Conservation (phyloP, 2,329 filamentous ascomycete species). For the Cucurbitaria berberidis region DNA sequence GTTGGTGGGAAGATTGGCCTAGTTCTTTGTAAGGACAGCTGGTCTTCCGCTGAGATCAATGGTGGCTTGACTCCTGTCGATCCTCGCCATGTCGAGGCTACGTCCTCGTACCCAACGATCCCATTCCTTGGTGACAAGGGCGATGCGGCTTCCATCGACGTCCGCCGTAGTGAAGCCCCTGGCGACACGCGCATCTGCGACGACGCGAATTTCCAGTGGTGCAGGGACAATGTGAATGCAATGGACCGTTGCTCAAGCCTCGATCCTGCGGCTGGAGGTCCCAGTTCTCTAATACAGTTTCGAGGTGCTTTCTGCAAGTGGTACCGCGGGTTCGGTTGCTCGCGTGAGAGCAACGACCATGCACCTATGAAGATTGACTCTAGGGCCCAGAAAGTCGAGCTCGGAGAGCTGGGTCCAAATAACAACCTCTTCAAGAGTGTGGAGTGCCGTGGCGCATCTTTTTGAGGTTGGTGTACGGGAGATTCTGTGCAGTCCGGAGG, state of each 20-base stretch:
- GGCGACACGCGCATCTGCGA: not conserved
- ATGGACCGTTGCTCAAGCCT: slow-evolving; percentile 2
- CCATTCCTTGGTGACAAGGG: too few relatives aligned
- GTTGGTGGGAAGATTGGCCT: not conserved
- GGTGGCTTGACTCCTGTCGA: not conserved
- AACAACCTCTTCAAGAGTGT: not conserved
- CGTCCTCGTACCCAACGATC: too few relatives aligned
- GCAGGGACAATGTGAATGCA: slow-evolving; percentile 1
- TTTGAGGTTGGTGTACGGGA: not conserved
- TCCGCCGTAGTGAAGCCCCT: not conserved
- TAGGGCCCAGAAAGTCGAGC: not conserved
- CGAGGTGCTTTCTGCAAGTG: slow-evolving; percentile 1
- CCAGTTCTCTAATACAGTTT: not conserved
- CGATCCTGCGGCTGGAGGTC: not conserved
- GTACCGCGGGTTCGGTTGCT: not conserved
- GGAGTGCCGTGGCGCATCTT: not conserved
- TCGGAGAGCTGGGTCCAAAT: not conserved
- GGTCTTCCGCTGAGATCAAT: not conserved
- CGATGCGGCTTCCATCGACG: not conserved
- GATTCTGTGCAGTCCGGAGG: not conserved
- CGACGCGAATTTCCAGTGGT: not conserved
- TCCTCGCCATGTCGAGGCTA: not conserved
- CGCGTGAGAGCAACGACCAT: not conserved
- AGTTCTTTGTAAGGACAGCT: not conserved
- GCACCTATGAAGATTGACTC: not conserved